phyloP scores from a whole-genome alignment of 495 filamentous ascomycete species.

The Penicillium flavigenum region DNA sequence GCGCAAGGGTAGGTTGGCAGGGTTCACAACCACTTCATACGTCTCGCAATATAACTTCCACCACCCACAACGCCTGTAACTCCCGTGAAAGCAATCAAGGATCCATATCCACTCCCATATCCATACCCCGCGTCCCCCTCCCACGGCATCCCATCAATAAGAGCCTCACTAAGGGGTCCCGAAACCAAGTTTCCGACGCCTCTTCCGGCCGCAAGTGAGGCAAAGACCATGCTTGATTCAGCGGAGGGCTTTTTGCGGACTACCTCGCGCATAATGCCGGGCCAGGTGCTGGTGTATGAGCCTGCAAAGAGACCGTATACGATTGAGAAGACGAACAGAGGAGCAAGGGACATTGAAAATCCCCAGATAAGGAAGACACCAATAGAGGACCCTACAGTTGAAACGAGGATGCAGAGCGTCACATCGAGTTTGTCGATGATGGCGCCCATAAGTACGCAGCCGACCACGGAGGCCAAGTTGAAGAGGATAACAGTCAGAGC shows the following conservation, averaged over 20 bases:
- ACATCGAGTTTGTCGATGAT: constrained; percentile 56
- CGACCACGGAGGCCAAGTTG: constrained; percentile 52
- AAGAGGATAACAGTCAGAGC: constrained; percentile 43
- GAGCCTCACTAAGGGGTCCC: constrained; percentile 55
- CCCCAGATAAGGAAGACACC: constrained; percentile 66
- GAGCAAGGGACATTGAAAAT: constrained; percentile 48
- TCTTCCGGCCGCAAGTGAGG: constrained; percentile 54
- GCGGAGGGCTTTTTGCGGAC: constrained; percentile 33
- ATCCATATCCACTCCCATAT: constrained; percentile 41
- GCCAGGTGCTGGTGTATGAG: constrained; percentile 54
- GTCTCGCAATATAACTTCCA: constrained; percentile 28
- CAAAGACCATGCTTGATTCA: constrained; percentile 55
- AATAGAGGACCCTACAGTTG: constrained; percentile 50
- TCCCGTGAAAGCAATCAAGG: constrained; percentile 45
- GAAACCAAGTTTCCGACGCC: constrained; percentile 59
- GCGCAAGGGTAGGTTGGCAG: not conserved
- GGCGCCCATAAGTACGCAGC: constrained; percentile 54
- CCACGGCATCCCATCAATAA: constrained; percentile 31
- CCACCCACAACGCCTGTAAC: constrained; percentile 41
- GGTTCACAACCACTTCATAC: constrained; percentile 14
- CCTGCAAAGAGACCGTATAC: constrained; percentile 60
- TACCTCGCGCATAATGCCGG: constrained; percentile 55
- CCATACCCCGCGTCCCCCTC: constrained; percentile 19
- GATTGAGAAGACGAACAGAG: constrained; percentile 58
- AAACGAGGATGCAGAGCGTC: constrained; percentile 55